Evolutionary conservation across 805 yeast species (phyloP), one percentile per base, ranked within the genome.

Genomic region (Naumovozyma castellii): DNA sequence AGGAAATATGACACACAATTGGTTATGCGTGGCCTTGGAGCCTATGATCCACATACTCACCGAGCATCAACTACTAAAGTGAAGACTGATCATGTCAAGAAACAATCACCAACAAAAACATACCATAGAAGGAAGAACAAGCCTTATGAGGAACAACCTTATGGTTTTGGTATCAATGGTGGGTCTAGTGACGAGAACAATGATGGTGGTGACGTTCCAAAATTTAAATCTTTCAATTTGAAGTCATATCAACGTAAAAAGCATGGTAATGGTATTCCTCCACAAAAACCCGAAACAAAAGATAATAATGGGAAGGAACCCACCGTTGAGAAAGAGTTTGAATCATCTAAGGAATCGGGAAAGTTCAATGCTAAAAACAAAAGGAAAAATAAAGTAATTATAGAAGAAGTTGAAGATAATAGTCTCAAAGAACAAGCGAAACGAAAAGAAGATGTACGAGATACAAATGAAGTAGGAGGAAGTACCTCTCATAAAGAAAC

Each of bases 61-160:
- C 20, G 14, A 29, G 32, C 22, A 2, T 4, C n/a, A 18, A 10
- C 3, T 17, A 22, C 28, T 22, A 12, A 12, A 8, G 12, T 8
- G 10, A 29, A 9, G 8, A 29, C 8, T n/a, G 14, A 29, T 29
- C 32, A 29, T 29, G 15, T 25, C 31, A 43, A 19, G 35, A 32
- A 20, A 35, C 22, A 25, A 10, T 3, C 17, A 30, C 8, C 5
- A 32, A 29, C 27, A 9, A 41, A 31, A 10, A 17, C 32, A 2
- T 10, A 10, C 6, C 27, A 22, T 6, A 6, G 27, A 22, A 47
- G 57, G 22, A 47, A 43, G 31, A 49, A 43, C 36, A 46, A 45
- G 34, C 59, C 63, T 1, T 59, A 59, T 38, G 64, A 55, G 31
- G 46, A 58, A 35, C 61, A 58, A 31, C 64, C 63, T 1, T 59